These are phyloP conservation scores for Carallia brachiata DNA, from an alignment of 345 rosid genomes.

Conservation along the genomic window DNA sequence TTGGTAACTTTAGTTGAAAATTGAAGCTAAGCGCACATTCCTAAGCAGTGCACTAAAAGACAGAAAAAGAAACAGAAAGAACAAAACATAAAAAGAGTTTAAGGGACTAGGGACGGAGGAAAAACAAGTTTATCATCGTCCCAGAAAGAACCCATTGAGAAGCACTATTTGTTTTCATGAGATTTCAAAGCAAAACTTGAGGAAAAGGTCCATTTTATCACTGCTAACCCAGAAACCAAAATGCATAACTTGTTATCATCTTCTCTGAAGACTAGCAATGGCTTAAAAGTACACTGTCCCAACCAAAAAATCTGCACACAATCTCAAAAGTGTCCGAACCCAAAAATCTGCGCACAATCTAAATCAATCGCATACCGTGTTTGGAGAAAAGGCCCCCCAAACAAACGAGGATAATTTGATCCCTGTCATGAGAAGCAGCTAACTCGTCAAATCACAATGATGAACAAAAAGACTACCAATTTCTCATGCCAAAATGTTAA, in stretches of 20 bases:
- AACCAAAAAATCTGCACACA: background rate
- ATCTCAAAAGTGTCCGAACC: background rate
- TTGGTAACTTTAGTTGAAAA: no score
- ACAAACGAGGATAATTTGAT: constrained; percentile 78
- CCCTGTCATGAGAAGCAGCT: constrained; percentile 48
- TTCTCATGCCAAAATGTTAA: background rate
- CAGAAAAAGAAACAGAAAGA: no score
- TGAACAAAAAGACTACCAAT: background rate
- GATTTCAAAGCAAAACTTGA: background rate
- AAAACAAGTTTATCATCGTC: background rate
- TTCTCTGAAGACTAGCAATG: no score
- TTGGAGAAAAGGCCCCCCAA: constrained; percentile 79
- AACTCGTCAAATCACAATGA: background rate
- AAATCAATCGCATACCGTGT: constrained; percentile 42
- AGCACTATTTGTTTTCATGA: background rate
- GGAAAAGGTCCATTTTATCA: no score
- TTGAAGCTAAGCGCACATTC: no score
- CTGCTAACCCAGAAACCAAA: no score
- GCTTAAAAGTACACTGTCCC: background rate
- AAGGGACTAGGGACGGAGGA: background rate
- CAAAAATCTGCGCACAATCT: background rate
- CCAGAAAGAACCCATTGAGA: background rate
- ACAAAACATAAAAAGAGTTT: background rate
- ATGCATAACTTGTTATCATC: no score
- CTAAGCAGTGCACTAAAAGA: no score